Evolutionary conservation across 2,329 filamentous ascomycete species (phyloP).

Genomic region (Penicillium sp.): DNA sequence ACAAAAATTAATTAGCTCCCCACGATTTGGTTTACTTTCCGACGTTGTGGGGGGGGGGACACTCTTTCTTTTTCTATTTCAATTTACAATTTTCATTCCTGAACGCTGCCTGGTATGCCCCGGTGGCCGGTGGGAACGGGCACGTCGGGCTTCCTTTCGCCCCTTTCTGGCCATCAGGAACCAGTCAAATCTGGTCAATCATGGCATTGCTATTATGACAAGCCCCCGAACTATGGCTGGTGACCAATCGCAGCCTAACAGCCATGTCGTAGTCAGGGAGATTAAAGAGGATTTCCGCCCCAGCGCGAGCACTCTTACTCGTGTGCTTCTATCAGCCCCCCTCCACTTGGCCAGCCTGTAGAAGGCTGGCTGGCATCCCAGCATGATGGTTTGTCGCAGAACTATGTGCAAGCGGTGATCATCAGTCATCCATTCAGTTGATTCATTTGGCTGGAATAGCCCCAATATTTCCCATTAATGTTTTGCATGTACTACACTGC

Average conservation of each 20-base stretch:
- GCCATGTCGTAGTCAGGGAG: slow-evolving; percentile 1
- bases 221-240: neutral
- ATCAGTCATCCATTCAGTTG: too few relatives aligned
- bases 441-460: too few relatives aligned
- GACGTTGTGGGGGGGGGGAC: too few relatives aligned
- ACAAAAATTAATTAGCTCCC: too few relatives aligned
- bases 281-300: slow-evolving; percentile 11
- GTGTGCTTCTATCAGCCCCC: neutral
- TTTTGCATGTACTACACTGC: neutral
- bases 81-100: neutral
- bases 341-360: neutral
- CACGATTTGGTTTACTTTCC: too few relatives aligned
- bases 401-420: neutral
- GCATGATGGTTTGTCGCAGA: neutral
- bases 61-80: too few relatives aligned
- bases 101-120: slow-evolving; percentile 2
- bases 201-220: neutral
- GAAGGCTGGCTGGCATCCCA: neutral
- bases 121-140: slow-evolving; percentile 5
- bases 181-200: slow-evolving; percentile 7
- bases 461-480: too few relatives aligned
- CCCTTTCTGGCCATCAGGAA: slow-evolving; percentile 8
- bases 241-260: slow-evolving; percentile 1
- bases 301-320: neutral
- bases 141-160: slow-evolving; percentile 7